Base-by-base conservation (phyloP, 495 filamentous ascomycete species). In the Cryomyces minteri region DNA sequence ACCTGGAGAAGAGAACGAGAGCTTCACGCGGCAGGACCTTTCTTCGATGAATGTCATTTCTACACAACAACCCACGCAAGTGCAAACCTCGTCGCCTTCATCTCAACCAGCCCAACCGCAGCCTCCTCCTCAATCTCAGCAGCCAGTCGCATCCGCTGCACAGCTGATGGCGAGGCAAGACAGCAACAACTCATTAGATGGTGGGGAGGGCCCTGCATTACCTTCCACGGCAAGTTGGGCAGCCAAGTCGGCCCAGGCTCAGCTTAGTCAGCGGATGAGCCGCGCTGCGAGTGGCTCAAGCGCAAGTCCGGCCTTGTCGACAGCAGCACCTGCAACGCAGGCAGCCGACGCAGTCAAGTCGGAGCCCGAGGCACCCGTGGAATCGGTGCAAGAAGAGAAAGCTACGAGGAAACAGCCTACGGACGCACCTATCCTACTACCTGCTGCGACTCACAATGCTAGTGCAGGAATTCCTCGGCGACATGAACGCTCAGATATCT, bases 161-260 rank as follows among this genome's bases (percentile, higher is more conserved):
- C 83, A 84, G 48, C 69, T 76, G 3, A 85, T 84, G 80, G 68
- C 70, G 41, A 67, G 82, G 34, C 77, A 84, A 56, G 69, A 72
- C 14, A 83, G 84, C 63, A 66, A 77, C 43, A 73, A 73, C 51
- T 59, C 66, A 7, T 47, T 48, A 10, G 59, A 68, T 34, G 68
- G 67, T 51, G 72, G 69, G 34, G 87, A 94, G 57, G 79, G 79
- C 1, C 81, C 92, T 37, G 92, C 86, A 7, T 70, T 99, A 10
- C 90, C 90, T 0, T 81, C 88, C 5, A 84, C 88, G 5, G 90
- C 88, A 4, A 94, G 79, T 56, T 99, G 90, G 90, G 90, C 87
- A 5, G 75, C 72, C 41, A 85, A 83, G 51, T 80, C 83, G 47
- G 68, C 74, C 4, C 75, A 81, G 32, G 62, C 67, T 12, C 74